Percentiles rank a stretch among this genome's conserved stretches.
phyloP scores from a whole-genome alignment of 148 eudicot species.

The Fagopyrum esculentum region DNA sequence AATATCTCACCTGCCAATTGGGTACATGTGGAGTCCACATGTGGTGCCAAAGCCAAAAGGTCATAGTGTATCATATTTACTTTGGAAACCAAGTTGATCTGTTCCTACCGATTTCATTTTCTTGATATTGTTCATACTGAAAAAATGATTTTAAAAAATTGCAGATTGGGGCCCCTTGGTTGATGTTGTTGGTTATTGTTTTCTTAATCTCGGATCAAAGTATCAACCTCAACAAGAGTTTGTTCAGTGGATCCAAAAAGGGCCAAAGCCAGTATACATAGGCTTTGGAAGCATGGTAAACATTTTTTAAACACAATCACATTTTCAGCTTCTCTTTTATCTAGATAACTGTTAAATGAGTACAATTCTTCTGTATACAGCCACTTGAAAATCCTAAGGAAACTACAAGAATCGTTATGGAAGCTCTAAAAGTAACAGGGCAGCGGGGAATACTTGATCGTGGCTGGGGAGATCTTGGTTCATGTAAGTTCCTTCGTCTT shows the following conservation, averaged over 20 bases:
- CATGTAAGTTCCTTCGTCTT: slow-evolving; percentile 42
- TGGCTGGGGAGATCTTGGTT: slow-evolving; percentile 98
- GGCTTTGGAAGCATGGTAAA: slow-evolving; percentile 99
- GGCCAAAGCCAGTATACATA: slow-evolving; percentile 71
- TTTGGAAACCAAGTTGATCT: too few relatives aligned
- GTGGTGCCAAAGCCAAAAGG: slow-evolving; percentile 88
- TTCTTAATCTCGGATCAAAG: slow-evolving; percentile 65
- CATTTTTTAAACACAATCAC: slow-evolving; percentile 21
- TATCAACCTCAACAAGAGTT: slow-evolving; percentile 70
- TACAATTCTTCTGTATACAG: slow-evolving; percentile 24
- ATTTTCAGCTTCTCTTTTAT: neutral
- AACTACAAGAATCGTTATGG: slow-evolving; percentile 67
- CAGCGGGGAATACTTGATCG: slow-evolving; percentile 88
- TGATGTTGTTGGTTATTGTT: slow-evolving; percentile 96
- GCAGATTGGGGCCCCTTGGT: slow-evolving; percentile 93
- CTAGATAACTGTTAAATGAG: neutral
- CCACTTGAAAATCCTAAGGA: slow-evolving; percentile 75
- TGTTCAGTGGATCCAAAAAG: slow-evolving; percentile 67
- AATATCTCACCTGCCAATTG: slow-evolving; percentile 73
- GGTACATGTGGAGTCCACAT: slow-evolving; percentile 97
- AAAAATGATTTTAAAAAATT: neutral
- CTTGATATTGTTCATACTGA: neutral
- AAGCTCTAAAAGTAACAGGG: slow-evolving; percentile 69
- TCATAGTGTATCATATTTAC: slow-evolving; percentile 13
- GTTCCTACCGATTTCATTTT: too few relatives aligned